Evolutionary conservation across 2,329 filamentous ascomycete genomes (phyloP).

Genomic region (Coniochaeta sp.): DNA sequence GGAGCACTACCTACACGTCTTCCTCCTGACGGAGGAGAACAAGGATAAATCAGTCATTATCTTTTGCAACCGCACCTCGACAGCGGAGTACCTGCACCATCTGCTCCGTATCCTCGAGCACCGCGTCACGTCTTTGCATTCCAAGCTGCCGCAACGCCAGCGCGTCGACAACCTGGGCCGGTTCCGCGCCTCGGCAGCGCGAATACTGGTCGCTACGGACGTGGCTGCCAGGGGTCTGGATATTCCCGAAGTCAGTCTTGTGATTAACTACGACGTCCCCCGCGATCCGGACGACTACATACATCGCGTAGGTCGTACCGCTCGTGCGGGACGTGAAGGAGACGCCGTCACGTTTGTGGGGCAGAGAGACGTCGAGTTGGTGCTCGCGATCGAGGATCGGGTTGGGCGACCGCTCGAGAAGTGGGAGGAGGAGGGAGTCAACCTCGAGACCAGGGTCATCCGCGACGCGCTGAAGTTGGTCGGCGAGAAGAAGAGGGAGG

Average conservation of each 20-base stretch:
- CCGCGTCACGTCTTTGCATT: conserved; percentile 87
- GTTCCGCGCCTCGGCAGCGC: conserved; percentile 82
- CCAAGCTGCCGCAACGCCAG: conserved; percentile 75
- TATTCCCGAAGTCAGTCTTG: conserved; percentile 83
- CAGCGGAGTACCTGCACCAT: conserved; percentile 84
- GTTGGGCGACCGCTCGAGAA: conserved; percentile 74
- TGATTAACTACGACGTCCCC: conserved; percentile 93
- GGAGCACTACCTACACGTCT: conserved; percentile 87
- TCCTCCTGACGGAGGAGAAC: conserved; percentile 75
- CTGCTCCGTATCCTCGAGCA: conserved; percentile 79
- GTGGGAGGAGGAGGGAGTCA: conserved; percentile 87
- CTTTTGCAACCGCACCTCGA: conserved; percentile 88
- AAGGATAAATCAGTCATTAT: conserved; percentile 73
- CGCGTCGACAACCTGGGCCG: conserved; percentile 81
- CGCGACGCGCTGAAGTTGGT: conserved; percentile 82
- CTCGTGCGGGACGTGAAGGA: conserved; percentile 78
- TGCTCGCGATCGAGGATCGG: conserved; percentile 82
- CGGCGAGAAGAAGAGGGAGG: conserved; percentile 92
- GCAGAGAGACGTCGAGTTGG: conserved; percentile 83
- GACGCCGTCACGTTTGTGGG: conserved; percentile 84
- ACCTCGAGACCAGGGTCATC: conserved; percentile 83
- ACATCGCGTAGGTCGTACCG: conserved; percentile 90
- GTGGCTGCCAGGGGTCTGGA: conserved; percentile 91
- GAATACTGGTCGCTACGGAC: conserved; percentile 90
- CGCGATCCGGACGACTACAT: conserved; percentile 98